Evolutionary conservation across 2,329 filamentous ascomycete species (phyloP).

Genomic region (Sporothrix luriei): DNA sequence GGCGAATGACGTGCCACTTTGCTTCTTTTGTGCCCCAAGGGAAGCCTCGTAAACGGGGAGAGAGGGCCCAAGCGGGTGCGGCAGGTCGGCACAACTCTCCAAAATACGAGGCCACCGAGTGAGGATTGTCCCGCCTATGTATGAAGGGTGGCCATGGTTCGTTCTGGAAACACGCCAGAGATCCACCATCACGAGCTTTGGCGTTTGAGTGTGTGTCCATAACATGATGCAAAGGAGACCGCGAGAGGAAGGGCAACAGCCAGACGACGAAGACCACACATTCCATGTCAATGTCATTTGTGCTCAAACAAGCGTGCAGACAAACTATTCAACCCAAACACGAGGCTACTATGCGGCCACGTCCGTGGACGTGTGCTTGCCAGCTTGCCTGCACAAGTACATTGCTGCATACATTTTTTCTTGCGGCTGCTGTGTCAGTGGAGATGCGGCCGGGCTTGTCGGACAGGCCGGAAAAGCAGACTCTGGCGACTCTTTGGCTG

Average conservation of each 20-base stretch:
- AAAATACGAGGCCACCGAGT: conserved; percentile 17
- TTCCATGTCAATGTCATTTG: neutral
- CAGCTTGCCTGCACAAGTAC: neutral
- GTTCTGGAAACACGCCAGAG: neutral
- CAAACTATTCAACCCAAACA: neutral
- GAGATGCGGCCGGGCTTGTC: conserved; percentile 18
- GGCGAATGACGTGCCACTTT: conserved; percentile 11
- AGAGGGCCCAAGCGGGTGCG: conserved; percentile 2
- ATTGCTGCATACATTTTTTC: neutral
- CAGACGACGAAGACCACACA: neutral
- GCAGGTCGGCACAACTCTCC: neutral
- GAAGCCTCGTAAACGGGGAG: neutral
- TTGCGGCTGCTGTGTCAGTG: conserved; percentile 17
- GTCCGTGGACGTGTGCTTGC: neutral
- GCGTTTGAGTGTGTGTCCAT: conserved; percentile 16
- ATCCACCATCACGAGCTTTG: conserved; percentile 24
- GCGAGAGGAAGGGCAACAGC: neutral
- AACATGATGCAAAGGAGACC: neutral
- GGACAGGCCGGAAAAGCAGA: conserved; percentile 21
- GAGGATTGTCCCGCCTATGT: neutral
- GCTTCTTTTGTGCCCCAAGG: neutral
- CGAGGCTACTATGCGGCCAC: neutral
- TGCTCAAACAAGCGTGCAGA: neutral
- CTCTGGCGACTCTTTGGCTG: conserved; percentile 9
- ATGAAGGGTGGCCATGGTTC: neutral